These are phyloP conservation scores for Amanita rimosa DNA, from an alignment of 768 basidiomycete species.

Conservation along the genomic window DNA sequence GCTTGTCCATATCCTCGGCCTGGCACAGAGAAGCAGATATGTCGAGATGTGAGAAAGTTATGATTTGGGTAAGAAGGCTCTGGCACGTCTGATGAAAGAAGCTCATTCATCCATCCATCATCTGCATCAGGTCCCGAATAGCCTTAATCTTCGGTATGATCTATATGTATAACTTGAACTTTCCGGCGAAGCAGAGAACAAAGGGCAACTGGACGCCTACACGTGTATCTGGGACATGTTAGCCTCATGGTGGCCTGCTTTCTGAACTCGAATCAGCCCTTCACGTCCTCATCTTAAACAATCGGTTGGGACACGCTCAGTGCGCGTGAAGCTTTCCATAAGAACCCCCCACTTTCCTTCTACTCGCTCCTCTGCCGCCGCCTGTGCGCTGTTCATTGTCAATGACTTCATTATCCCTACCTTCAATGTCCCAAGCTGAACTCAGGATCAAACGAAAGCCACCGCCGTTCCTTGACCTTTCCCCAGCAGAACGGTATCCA, in stretches of 20 bases:
- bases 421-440: conserved; percentile 5
- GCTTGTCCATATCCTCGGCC: background rate
- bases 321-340: conserved; percentile 5
- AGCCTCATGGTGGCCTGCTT: conserved; percentile 7
- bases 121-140: background rate
- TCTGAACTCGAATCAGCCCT: conserved; percentile 4
- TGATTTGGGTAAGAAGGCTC: background rate
- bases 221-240: conserved; percentile 5
- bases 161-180: background rate
- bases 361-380: background rate
- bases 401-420: conserved; percentile 4
- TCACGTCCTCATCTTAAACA: conserved; percentile 2
- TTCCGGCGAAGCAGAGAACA: background rate
- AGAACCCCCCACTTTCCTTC: background rate
- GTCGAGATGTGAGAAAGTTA: background rate
- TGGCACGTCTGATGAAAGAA: background rate
- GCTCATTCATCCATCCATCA: conserved; percentile 2
- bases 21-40: background rate
- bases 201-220: background rate
- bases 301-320: background rate
- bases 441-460: conserved; percentile 41
- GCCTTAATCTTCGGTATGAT: background rate
- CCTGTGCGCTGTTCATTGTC: background rate
- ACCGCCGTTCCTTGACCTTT: conserved; percentile 38
- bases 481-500: conserved; percentile 39